phyloP scores from a whole-genome alignment of 768 basidiomycete species.

The Boletus sp. region DNA sequence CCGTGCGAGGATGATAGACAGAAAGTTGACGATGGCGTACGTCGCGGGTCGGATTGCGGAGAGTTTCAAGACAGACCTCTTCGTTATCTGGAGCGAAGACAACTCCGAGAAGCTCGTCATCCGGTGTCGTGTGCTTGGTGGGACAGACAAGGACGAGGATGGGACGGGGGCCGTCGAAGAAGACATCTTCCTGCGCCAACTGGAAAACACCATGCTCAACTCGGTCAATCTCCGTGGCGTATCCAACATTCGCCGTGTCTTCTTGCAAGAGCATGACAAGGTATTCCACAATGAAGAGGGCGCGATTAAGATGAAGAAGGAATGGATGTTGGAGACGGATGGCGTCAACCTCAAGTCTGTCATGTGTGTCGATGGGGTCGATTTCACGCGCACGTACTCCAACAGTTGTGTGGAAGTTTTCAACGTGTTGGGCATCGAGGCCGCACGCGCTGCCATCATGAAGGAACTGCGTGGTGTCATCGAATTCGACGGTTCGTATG shows the following conservation, averaged over 20 bases:
- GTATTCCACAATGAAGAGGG: slow-evolving; percentile 65
- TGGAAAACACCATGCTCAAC: slow-evolving; percentile 96
- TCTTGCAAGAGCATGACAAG: slow-evolving; percentile 87
- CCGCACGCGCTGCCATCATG: slow-evolving; percentile 91
- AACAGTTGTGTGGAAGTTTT: slow-evolving; percentile 97
- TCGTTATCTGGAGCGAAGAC: slow-evolving; percentile 99
- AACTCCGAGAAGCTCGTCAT: slow-evolving; percentile 97
- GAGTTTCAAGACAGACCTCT: slow-evolving; percentile 93
- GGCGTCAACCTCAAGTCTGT: slow-evolving; percentile 95
- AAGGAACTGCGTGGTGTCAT: slow-evolving; percentile 93
- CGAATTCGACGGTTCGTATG: slow-evolving; percentile 99
- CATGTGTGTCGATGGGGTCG: slow-evolving; percentile 93
- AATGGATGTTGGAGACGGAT: slow-evolving; percentile 98
- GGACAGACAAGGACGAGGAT: slow-evolving; percentile 84
- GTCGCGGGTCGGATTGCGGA: slow-evolving; percentile 92
- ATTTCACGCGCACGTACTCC: slow-evolving; percentile 89
- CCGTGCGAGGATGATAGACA: slow-evolving; percentile 96
- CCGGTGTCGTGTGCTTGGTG: slow-evolving; percentile 89
- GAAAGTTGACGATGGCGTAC: slow-evolving; percentile 92
- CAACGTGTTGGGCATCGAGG: slow-evolving; percentile 94
- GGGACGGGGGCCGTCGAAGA: slow-evolving; percentile 76
- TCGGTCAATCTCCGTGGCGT: slow-evolving; percentile 95
- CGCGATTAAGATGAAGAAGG: slow-evolving; percentile 58
- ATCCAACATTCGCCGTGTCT: slow-evolving; percentile 85
- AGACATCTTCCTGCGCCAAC: slow-evolving; percentile 92